These are phyloP conservation scores for Pseudogymnoascus sp. DNA, from an alignment of 2,329 filamentous ascomycete genomes.

Conservation along the genomic window DNA sequence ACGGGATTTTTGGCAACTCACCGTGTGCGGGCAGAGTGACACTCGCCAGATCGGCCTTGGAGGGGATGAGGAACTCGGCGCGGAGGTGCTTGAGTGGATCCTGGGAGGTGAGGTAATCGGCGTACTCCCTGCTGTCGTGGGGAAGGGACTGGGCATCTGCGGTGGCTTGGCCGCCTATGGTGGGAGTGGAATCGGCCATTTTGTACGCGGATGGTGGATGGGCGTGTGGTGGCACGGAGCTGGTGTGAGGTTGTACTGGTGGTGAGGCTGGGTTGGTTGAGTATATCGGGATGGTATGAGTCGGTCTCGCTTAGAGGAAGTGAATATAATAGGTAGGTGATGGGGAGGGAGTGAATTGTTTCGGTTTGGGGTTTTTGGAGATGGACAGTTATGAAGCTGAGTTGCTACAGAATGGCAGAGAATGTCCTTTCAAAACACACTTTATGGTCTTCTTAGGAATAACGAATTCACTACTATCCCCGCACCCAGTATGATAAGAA, in stretches of 20 bases:
- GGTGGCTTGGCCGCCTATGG: background rate
- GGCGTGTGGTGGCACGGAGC: background rate
- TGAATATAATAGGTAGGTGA: background rate
- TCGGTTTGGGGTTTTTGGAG: background rate
- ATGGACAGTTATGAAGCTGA: background rate
- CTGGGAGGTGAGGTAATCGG: slow-evolving; percentile 45
- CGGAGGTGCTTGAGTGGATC: slow-evolving; percentile 57
- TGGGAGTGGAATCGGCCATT: background rate
- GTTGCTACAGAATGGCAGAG: background rate
- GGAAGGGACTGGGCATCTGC: background rate
- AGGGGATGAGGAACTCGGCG: slow-evolving; percentile 69
- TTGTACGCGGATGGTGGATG: background rate
- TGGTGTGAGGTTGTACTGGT: no score
- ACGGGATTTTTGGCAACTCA: background rate
- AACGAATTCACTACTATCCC: no score
- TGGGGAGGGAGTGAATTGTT: background rate
- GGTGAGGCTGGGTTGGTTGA: background rate
- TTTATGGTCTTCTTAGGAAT: background rate
- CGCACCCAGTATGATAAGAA: no score
- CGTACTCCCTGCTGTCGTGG: slow-evolving; percentile 20
- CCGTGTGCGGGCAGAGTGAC: slow-evolving; percentile 14
- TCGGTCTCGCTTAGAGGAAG: background rate
- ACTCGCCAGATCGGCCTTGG: slow-evolving; percentile 61
- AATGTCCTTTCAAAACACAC: background rate
- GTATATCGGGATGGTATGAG: background rate